Base-by-base conservation (phyloP, 2,329 filamentous ascomycete genomes). In the Aaosphaeria arxii region DNA sequence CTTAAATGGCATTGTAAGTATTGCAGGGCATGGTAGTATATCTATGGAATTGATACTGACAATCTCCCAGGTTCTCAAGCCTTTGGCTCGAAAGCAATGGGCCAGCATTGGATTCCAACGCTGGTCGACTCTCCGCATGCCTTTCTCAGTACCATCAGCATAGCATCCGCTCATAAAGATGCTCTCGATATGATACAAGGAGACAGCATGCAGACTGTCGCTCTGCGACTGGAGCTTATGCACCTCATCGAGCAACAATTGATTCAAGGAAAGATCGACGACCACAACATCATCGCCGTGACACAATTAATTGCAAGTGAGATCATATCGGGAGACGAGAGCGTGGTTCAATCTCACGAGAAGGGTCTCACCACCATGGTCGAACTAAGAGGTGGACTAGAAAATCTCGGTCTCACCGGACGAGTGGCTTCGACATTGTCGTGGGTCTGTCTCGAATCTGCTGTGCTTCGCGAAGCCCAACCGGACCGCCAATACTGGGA, bases 91-190 rank as follows among this genome's bases (percentile, higher is more conserved):
- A 50, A 47, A 17, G 61, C 58, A 7, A 62, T 71, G 54, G 67
- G 66, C 6, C 45, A 32, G 36, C 42, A 62, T 29, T 71, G 69
- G 69, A 63, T 71, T 30, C 66, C 67, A 1, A 59, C 61, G 11
- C 61, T 69, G 4, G 58, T 70, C 31, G 56, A 57, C 9, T 51
- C 62, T 6, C 55, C 62, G 7, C 67, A 70, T 24, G 63, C 68
- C 1, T 72, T 68, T 40, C 60, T 72, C 3, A 71, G 68, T 39
- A 71, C 68, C 0, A 53, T 72, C 7, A 65, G 62, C 46, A 58
- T 68, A 33, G 63, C 69, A 6, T 63, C 67, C 1, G 58, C 63
- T 6, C 64, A 71, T 41, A 47, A 61, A 9, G 69, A 71, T 44
- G 63, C 64, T 3, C 52, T 69, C 13, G 39, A 58, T 5, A 55